These are phyloP conservation scores for Saccharum hybrid DNA, from an alignment of 202 grass and related monocot genomes.

Conservation along the genomic window DNA sequence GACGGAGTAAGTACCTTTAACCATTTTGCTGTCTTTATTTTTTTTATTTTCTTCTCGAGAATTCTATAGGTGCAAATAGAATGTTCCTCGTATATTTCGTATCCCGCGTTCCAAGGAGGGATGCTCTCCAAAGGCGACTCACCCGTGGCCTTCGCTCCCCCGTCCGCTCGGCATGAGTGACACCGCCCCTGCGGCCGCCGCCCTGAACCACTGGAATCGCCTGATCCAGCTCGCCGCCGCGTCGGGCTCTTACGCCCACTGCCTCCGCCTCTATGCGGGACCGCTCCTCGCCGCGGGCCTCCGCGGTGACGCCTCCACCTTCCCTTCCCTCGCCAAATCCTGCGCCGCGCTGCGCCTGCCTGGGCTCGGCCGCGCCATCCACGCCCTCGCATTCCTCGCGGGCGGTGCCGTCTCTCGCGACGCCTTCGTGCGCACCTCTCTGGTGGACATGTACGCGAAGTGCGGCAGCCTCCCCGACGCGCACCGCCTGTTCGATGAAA, in stretches of 20 bases:
- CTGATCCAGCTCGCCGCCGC: conserved; percentile 51
- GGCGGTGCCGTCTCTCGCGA: conserved; percentile 36
- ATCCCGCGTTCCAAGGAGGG: no score
- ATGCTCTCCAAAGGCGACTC: no score
- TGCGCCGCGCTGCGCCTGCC: conserved; percentile 60
- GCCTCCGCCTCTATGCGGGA: conserved; percentile 51
- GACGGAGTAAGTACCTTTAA: no score
- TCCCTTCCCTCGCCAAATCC: conserved; percentile 72
- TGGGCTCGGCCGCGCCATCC: conserved; percentile 51
- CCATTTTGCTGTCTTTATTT: no score
- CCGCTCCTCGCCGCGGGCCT: conserved; percentile 49
- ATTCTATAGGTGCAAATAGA: no score
- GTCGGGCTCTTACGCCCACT: conserved; percentile 40
- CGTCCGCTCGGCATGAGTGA: conserved; percentile 29
- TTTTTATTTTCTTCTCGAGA: no score
- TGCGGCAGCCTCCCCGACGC: conserved; percentile 51
- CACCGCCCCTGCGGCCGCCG: neutral
- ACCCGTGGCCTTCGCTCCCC: neutral
- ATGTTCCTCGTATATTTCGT: no score
- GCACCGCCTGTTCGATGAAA: conserved; percentile 62
- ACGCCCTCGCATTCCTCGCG: conserved; percentile 46
- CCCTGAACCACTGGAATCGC: conserved; percentile 51
- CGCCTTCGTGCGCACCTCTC: conserved; percentile 58
- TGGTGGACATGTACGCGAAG: conserved; percentile 67
- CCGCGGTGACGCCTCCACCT: conserved; percentile 59